phyloP scores from a whole-genome alignment of 305 asterid species.

The Lippia alba region DNA sequence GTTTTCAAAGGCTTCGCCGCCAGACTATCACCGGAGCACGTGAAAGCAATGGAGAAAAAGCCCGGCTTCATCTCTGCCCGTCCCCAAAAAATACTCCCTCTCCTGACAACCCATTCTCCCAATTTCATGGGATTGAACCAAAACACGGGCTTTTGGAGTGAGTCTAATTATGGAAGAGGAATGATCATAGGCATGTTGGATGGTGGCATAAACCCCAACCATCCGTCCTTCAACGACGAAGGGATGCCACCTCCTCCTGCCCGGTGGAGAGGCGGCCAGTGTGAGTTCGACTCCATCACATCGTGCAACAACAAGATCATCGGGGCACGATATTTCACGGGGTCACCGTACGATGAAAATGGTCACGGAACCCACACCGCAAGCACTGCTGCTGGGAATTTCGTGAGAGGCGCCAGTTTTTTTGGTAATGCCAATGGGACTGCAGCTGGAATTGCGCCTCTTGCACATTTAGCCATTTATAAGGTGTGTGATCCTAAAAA shows the following conservation, averaged over 20 bases:
- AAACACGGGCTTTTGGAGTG: constrained; percentile 36
- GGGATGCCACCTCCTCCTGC: constrained; percentile 56
- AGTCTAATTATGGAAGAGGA: constrained; percentile 37
- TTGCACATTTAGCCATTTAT: constrained; percentile 35
- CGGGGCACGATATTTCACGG: no score
- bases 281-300: no score
- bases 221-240: constrained; percentile 41
- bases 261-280: constrained; percentile 49
- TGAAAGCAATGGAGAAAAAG: constrained; percentile 42
- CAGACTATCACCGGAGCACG: constrained; percentile 44
- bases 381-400: constrained; percentile 27
- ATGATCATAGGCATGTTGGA: constrained; percentile 42
- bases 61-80: constrained; percentile 45
- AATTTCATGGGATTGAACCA: constrained; percentile 34
- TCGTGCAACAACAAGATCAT: no score
- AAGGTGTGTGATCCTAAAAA: not conserved
- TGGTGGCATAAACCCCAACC: constrained; percentile 35
- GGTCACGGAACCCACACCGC: constrained; percentile 35
- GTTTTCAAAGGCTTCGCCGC: constrained; percentile 64
- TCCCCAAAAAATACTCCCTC: constrained; percentile 32
- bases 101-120: constrained; percentile 43
- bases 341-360: no score
- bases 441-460: constrained; percentile 34
- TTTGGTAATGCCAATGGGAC: constrained; percentile 34
- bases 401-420: constrained; percentile 11